Conservation (phyloP, 768 basidiomycete genomes). For the Lactarius psammicola region DNA sequence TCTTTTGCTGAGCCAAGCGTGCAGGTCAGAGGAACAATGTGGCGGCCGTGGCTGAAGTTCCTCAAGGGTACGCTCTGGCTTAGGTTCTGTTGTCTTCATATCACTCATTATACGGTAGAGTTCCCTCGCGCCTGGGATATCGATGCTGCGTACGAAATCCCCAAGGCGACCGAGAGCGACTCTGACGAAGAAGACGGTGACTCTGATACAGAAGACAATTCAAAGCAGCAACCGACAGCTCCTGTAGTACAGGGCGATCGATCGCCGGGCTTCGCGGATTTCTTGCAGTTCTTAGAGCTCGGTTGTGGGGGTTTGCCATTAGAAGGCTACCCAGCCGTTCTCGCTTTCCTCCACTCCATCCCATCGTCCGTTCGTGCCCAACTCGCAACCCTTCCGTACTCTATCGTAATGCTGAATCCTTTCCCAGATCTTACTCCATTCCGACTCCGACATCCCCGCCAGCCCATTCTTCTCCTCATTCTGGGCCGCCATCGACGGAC, state of each 20-base stretch:
- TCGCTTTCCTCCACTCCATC: conserved; percentile 80
- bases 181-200: conserved; percentile 38
- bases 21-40: conserved; percentile 65
- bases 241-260: background rate
- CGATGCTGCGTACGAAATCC: conserved; percentile 34
- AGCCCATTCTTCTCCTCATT: conserved; percentile 66
- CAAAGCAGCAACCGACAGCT: conserved; percentile 29
- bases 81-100: conserved; percentile 4
- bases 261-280: conserved; percentile 56
- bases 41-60: conserved; percentile 67
- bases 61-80: conserved; percentile 55
- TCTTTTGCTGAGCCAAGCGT: conserved; percentile 69
- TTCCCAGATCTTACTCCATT: conserved; percentile 34
- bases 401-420: background rate
- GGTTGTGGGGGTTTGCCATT: conserved; percentile 79
- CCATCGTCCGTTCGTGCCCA: conserved; percentile 54
- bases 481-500: conserved; percentile 77
- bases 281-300: conserved; percentile 72
- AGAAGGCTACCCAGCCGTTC: conserved; percentile 77
- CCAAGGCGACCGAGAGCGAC: conserved; percentile 37
- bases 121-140: conserved; percentile 65
- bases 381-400: conserved; percentile 1
- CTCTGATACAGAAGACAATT: conserved; percentile 39
- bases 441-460: conserved; percentile 36
- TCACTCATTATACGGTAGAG: conserved; percentile 40